Conservation (phyloP, 148 eudicot species). For the Rhododendron griersonianum region DNA sequence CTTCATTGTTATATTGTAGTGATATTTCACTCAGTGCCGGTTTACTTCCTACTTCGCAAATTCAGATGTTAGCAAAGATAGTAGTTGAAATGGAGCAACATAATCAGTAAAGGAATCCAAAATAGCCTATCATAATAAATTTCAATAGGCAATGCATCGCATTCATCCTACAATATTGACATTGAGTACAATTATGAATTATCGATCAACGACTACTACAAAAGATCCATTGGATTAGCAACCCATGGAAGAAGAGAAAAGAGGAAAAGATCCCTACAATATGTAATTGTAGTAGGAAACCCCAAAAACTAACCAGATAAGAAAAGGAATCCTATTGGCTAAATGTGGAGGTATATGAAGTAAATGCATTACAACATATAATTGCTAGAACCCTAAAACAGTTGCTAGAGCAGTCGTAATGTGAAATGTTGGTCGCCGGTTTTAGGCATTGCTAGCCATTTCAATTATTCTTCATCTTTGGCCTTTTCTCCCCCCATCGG, state of each 20-base stretch:
- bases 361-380: no score
- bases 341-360: neutral
- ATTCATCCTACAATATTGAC: neutral
- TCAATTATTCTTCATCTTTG: neutral
- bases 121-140: neutral
- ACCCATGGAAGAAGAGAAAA: neutral
- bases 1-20: neutral
- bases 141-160: neutral
- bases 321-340: neutral
- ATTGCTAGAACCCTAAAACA: neutral
- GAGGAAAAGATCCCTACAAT: neutral
- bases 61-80: neutral
- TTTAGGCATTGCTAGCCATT: neutral
- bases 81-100: neutral
- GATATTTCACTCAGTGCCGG: neutral
- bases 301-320: neutral
- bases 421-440: neutral
- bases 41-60: neutral
- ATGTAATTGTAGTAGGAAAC: neutral
- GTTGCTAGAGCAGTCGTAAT: neutral
- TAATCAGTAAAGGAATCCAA: neutral
- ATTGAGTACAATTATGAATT: neutral
- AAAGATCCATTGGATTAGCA: neutral
- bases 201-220: neutral
- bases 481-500: neutral